Base-by-base conservation (phyloP, 73 alveolate species). In the Stentor roeselii region DNA sequence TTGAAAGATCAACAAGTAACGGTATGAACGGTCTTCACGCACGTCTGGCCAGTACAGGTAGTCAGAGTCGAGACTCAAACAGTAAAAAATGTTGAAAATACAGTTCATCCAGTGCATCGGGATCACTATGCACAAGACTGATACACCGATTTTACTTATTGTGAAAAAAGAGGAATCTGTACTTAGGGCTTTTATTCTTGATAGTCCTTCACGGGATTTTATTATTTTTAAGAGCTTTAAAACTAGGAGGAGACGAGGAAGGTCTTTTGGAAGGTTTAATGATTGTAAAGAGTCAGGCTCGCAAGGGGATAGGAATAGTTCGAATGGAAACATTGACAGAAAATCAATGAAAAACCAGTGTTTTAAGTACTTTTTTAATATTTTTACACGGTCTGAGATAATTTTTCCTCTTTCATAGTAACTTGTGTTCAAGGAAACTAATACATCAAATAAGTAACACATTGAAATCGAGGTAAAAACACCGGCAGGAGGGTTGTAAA, bases 21-120 rank as follows among this genome's bases (percentile, higher is more conserved):
- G 6, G 67, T 50, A 6, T 11, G 21, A 11, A 21, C 21, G 6
- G 6, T 50, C 67, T 11, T 50, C 6, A 21, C 67, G 67, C 21
- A 50, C 67, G 21, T 50, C 21, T 50, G 6, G 30, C 67, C 67
- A 50, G 67, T 50, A 50, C 21, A 50, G 6, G 21, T 50, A 50
- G 21, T 50, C 21, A 50, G 6, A 11, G 6, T 50, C 67, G 21
- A 50, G 67, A 11, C 21, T 6, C 6, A 6, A 6, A 50, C 30
- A 6, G 21, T 50, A 50, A 50, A 50, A 50, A 6, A 50, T 50
- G 67, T 50, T 50, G 21, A 50, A 50, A 50, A 50, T 50, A 21
- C 67, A 50, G 67, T 50, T 50, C 67, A 50, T 50, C 67, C 67
- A 50, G 21, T 50, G 67, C 67, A 50, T 50, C 6, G 67, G 67